phyloP scores from a whole-genome alignment of 257 asterid species.

The Orobanche coerulescens region DNA sequence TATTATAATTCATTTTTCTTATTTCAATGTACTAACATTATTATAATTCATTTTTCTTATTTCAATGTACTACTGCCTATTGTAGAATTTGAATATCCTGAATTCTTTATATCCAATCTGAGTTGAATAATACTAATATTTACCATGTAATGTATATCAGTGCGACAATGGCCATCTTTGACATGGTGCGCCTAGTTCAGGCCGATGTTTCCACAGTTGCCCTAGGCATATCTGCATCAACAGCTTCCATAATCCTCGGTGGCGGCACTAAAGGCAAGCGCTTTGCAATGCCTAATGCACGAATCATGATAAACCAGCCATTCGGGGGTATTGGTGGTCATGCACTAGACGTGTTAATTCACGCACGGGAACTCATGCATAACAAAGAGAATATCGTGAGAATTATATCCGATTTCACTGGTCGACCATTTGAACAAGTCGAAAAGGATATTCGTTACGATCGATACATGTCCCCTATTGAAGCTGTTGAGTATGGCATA shows the following conservation, averaged over 20 bases:
- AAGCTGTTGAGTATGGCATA: constrained; percentile 86
- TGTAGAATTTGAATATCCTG: background rate
- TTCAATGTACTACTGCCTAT: background rate
- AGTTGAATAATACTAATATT: constrained; percentile 7
- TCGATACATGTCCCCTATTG: constrained; percentile 91
- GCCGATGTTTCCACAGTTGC: constrained; percentile 85
- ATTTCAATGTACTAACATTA: background rate
- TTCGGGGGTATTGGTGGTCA: constrained; percentile 93
- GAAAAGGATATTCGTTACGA: constrained; percentile 88
- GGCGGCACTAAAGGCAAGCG: constrained; percentile 97
- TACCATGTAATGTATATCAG: constrained; percentile 28
- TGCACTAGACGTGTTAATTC: constrained; percentile 85
- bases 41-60: background rate
- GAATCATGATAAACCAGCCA: constrained; percentile 92
- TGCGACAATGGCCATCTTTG: constrained; percentile 86
- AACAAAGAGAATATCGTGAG: constrained; percentile 63
- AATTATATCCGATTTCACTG: constrained; percentile 56
- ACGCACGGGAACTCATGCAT: constrained; percentile 80
- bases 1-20: background rate
- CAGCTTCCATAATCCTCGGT: constrained; percentile 88
- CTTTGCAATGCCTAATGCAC: constrained; percentile 88
- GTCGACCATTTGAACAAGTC: constrained; percentile 76
- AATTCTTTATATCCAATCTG: background rate
- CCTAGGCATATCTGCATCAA: constrained; percentile 80
- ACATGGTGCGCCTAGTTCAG: constrained; percentile 47